Base-by-base conservation (phyloP, 345 rosid species). In the Arabidopsis suecica region DNA sequence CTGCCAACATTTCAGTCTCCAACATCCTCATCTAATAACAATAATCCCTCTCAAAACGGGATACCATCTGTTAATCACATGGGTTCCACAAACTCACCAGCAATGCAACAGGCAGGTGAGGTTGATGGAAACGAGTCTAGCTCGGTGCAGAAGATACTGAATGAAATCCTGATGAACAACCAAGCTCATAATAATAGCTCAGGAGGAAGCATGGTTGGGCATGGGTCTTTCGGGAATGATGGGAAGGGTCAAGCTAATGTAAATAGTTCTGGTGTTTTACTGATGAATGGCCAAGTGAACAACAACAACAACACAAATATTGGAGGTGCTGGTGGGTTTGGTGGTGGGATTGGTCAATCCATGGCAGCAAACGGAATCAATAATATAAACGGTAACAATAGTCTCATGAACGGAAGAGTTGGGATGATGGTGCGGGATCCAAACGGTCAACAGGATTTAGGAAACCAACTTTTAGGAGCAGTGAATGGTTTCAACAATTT, bases 91-190 rank as follows among this genome's bases (percentile, higher is more conserved):
- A 89, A 82, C 77, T 85, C 93, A 51, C 86, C 91, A 0, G 89
- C 88, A 36, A 63, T 72, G 81, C 98, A 88, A 71, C 93, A 86
- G 48, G 82, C 87, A 9, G 82, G 85, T 51, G 96, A 90, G 37
- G 85, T 68, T 16, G 96, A 90, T 54, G 88, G 78, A 5, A 84
- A 80, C 40, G 94, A 87, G 68, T 82, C 97, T 1, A 95, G 90
- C 71, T 86, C 97, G 20, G 98, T 92, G 47, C 94, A 93, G 83
- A 95, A 95, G 80, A 83, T 95, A 70, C 78, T 95, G 57, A 94
- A 91, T 33, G 93, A 88, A 10, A 87, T 89, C 77, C 76, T 92
- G 86, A 84, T 88, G 85, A 80, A 89, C 67, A 74, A 74, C 84
- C 94, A 93, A 72, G 81, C 83, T 37, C 78, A 66, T 16, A 86